phyloP scores from a whole-genome alignment of 352 stramenopile genomes.

The Phytophthora fragariaefolia region DNA sequence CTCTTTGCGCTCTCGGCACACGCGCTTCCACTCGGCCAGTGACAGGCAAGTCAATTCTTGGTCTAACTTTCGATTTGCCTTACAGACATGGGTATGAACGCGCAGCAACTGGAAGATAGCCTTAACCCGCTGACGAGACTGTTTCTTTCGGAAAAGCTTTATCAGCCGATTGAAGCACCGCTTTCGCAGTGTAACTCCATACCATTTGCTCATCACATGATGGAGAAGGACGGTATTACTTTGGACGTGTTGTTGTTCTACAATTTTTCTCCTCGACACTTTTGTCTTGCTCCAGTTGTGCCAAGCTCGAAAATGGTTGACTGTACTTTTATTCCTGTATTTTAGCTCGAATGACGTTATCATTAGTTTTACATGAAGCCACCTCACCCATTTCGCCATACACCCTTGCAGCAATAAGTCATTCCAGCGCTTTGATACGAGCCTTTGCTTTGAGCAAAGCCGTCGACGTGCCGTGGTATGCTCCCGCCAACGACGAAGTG shows the following conservation, averaged over 20 bases:
- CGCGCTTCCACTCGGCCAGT: slow-evolving; percentile 28
- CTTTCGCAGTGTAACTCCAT: slow-evolving; percentile 36
- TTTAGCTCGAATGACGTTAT: slow-evolving; percentile 6
- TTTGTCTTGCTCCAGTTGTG: slow-evolving; percentile 10
- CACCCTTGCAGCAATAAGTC: not conserved
- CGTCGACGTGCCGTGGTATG: not conserved
- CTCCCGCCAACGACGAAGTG: slow-evolving; percentile 11
- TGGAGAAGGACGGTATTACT: slow-evolving; percentile 8
- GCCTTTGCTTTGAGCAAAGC: slow-evolving; percentile 1
- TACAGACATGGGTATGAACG: slow-evolving; percentile 13
- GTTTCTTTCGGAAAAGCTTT: slow-evolving; percentile 56
- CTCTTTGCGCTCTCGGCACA: slow-evolving; percentile 8
- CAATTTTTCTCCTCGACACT: not conserved
- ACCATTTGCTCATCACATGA: slow-evolving; percentile 32
- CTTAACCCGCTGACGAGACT: slow-evolving; percentile 10
- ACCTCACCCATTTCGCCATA: slow-evolving; percentile 25
- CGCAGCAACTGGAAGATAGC: slow-evolving; percentile 28
- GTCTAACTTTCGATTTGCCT: slow-evolving; percentile 16
- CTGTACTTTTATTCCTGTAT: slow-evolving; percentile 11
- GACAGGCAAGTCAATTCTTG: slow-evolving; percentile 4
- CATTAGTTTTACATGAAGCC: slow-evolving; percentile 9
- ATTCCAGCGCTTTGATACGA: slow-evolving; percentile 19
- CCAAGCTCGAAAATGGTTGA: slow-evolving; percentile 26
- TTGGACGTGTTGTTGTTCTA: slow-evolving; percentile 10
- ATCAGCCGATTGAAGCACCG: slow-evolving; percentile 46